Percentiles rank a stretch among this genome's conserved stretches.
Evolutionary conservation across 805 yeast species (phyloP).

Genomic region (Ogataea nitratoaversa): DNA sequence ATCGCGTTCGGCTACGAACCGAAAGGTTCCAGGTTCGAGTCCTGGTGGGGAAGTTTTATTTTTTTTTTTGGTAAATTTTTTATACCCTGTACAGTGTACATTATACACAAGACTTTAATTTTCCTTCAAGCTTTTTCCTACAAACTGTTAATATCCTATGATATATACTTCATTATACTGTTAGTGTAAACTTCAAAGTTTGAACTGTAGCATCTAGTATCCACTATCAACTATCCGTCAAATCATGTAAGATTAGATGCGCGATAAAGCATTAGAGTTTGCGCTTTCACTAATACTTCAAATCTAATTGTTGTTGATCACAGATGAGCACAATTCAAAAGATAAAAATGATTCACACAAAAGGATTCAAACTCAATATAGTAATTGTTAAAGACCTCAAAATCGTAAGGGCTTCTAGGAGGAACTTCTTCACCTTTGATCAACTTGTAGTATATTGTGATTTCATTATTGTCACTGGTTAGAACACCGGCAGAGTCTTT

Average conservation of each 20-base stretch:
- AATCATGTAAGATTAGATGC: not conserved
- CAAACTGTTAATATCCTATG: too few species aligned
- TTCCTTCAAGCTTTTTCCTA: too few species aligned
- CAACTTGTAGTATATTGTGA: conserved; percentile 15
- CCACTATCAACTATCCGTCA: not conserved
- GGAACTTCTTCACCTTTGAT: conserved; percentile 22
- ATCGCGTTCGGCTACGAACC: conserved; percentile 34
- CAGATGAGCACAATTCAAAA: conserved; percentile 14
- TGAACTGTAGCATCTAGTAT: too few species aligned
- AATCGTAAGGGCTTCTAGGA: conserved; percentile 27
- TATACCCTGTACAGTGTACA: too few species aligned
- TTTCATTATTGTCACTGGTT: conserved; percentile 3
- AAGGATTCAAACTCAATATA: conserved; percentile 18
- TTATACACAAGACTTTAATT: too few species aligned
- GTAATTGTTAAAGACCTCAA: conserved; percentile 20
- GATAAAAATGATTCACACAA: conserved; percentile 19
- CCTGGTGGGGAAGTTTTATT: conserved; percentile 41
- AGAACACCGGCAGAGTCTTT: conserved; percentile 6
- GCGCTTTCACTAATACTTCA: not conserved
- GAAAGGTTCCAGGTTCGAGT: conserved; percentile 48
- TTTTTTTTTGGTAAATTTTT: conserved; percentile 25
- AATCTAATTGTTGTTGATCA: not conserved
- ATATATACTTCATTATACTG: too few species aligned
- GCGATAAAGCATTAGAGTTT: not conserved
- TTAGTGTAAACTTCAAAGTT: too few species aligned